Evolutionary conservation across 768 basidiomycete species (phyloP), one percentile per base, ranked within the genome.

Genomic region (Boletellus sp.): DNA sequence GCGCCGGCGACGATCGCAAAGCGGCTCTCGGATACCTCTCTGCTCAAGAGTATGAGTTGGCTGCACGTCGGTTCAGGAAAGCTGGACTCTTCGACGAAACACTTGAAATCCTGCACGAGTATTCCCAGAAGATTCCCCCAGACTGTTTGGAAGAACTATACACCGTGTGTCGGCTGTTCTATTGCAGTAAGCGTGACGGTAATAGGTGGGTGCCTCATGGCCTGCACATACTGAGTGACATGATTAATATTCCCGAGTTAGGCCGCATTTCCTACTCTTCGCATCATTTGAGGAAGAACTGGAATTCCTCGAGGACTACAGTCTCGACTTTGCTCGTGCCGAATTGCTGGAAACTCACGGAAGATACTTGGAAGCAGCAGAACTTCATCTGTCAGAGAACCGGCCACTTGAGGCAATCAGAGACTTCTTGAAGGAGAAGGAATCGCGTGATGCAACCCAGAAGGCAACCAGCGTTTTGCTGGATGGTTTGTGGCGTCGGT

Each of bases 241-340:
- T 22, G 22, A n/a, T 40, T 52, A 9, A 63, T 6, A n/a, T 15
- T 15, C 26, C 34, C 31, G 36, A 41, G 12, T 55, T 37, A 85
- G 85, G 20, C 65, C 65, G 68, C 77, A 61, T 74, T 74, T 20
- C 47, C 67, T 47, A 7, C 60, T 87, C 3, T 87, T 87, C 51
- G 52, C 68, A 0, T 68, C 73, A 1, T 65, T 72, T 0, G 78
- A 85, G 17, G 79, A 83, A 20, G 71, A 72, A 19, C 54, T 83
- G n/a, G 74, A 77, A 34, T 87, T 80, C 51, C 69, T 82, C n/a
- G 77, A 83, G 47, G 74, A 79, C 6, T 73, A 73, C 38, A 76
- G 76, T 32, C 64, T 87, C 6, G 78, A 81, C 54, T 51, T 70
- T 12, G 75, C 78, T 7, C 78, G 71, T 8, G 76, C 77, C 0